A percentile compares a stretch with the other conserved stretches of the same genome.
Evolutionary conservation across 2,329 filamentous ascomycete genomes (phyloP).

Genomic region (Fusarium sp.): DNA sequence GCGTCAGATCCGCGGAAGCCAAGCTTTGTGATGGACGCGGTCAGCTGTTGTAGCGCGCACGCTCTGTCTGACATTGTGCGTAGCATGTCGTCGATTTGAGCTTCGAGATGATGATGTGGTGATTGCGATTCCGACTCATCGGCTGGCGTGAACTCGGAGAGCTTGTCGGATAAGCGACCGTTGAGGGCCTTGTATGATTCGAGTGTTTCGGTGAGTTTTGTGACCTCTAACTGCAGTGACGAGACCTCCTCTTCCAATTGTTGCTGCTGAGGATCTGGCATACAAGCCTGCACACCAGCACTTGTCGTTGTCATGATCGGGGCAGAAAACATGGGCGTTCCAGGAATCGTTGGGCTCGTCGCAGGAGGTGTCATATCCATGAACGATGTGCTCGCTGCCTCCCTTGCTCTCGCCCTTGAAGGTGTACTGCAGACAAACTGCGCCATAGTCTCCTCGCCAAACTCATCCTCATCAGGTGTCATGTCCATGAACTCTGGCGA

Average conservation of each 20-base stretch:
- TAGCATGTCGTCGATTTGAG: conserved; percentile 58
- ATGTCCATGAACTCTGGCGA: conserved; percentile 58
- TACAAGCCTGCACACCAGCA: conserved; percentile 31
- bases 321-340: conserved; percentile 55
- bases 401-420: conserved; percentile 49
- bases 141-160: conserved; percentile 45
- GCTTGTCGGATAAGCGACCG: conserved; percentile 52
- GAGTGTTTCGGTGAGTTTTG: conserved; percentile 61
- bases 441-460: conserved; percentile 64
- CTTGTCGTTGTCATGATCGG: conserved; percentile 22
- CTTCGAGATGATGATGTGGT: conserved; percentile 54
- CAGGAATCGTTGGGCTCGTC: conserved; percentile 60
- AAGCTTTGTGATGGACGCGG: conserved; percentile 59
- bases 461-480: conserved; percentile 55
- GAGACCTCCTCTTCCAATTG: conserved; percentile 61
- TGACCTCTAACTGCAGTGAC: conserved; percentile 62
- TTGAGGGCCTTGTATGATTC: conserved; percentile 61
- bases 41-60: conserved; percentile 60
- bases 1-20: conserved; percentile 65
- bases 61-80: conserved; percentile 63
- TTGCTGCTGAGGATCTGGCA: conserved; percentile 59
- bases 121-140: conserved; percentile 25
- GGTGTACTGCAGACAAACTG: conserved; percentile 67
- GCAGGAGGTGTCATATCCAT: conserved; percentile 63
- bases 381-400: conserved; percentile 58